These are phyloP conservation scores for Trichoderma sp. DNA, from an alignment of 2,329 filamentous ascomycete genomes.

Conservation along the genomic window DNA sequence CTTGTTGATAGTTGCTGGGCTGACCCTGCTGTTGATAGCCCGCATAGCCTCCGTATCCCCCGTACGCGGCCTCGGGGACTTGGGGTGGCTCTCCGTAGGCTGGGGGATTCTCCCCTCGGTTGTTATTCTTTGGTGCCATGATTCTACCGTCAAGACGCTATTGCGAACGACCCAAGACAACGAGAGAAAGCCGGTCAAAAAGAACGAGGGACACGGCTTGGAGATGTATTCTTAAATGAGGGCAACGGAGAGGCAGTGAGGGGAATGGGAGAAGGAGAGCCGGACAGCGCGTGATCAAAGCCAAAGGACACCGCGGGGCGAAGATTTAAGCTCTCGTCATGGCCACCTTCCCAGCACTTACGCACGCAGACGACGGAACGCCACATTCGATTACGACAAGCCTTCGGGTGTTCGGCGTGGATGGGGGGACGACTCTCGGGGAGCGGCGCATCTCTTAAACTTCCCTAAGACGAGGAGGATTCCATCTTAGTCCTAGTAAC, in stretches of 20 bases:
- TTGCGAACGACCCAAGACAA: slow-evolving; percentile 3
- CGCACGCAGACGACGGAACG: slow-evolving; percentile 5
- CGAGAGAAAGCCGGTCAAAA: background rate
- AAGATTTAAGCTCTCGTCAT: slow-evolving; percentile 9
- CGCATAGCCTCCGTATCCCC: slow-evolving; percentile 37
- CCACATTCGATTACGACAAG: slow-evolving; percentile 23
- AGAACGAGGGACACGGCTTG: background rate
- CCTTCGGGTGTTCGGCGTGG: slow-evolving; percentile 14
- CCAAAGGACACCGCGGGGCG: slow-evolving; percentile 8
- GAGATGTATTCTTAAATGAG: background rate
- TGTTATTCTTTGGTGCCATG: slow-evolving; percentile 16
- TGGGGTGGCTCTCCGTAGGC: slow-evolving; percentile 48
- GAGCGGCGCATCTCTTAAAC: background rate
- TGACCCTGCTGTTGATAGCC: slow-evolving; percentile 36
- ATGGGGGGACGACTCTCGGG: slow-evolving; percentile 5
- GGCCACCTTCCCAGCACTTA: slow-evolving; percentile 14
- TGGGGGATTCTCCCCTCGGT: slow-evolving; percentile 49
- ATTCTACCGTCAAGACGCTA: background rate
- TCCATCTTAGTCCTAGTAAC: too few relatives aligned
- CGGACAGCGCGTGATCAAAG: slow-evolving; percentile 11
- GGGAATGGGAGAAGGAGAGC: background rate
- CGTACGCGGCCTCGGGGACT: slow-evolving; percentile 49
- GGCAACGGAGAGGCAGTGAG: background rate
- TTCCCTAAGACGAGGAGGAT: background rate
- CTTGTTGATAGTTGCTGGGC: slow-evolving; percentile 36